Conservation (phyloP, 2,329 filamentous ascomycete species). For the Neonectria hederae region DNA sequence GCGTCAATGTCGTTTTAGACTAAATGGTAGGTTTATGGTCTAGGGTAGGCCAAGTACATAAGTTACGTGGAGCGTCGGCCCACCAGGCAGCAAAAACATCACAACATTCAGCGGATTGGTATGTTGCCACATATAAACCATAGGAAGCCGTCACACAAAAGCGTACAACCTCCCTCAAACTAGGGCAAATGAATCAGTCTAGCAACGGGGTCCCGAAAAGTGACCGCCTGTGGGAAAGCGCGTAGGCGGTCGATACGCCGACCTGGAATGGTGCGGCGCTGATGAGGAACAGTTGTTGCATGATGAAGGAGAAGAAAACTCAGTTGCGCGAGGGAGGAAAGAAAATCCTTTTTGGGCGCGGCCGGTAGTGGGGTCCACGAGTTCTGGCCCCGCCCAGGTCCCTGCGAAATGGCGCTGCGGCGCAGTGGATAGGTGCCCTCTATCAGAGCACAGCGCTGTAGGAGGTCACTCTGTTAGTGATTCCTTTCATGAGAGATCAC, state of each 20-base stretch:
- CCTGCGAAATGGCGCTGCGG: neutral
- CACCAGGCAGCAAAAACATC: neutral
- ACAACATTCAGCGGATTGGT: neutral
- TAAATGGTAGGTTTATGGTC: neutral
- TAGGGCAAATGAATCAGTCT: conserved; percentile 50
- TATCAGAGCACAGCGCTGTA: neutral
- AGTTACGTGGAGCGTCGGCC: too few species aligned
- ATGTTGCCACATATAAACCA: conserved; percentile 57
- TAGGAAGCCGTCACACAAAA: conserved; percentile 54
- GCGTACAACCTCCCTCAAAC: conserved; percentile 56
- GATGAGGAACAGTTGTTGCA: conserved; percentile 46
- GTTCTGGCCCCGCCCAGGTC: neutral
- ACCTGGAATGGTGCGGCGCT: conserved; percentile 37
- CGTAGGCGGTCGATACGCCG: conserved; percentile 37
- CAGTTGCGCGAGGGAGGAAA: neutral
- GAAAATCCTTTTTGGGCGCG: neutral
- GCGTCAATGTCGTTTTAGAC: neutral
- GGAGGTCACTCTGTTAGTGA: neutral
- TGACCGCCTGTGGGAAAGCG: conserved; percentile 38
- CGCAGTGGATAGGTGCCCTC: neutral
- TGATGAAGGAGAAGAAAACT: conserved; percentile 36
- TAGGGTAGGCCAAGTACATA: neutral
- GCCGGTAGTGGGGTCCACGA: neutral
- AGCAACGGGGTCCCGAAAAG: conserved; percentile 43
- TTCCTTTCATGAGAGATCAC: neutral